Percentiles rank a stretch among this genome's conserved stretches.
Conservation (phyloP, 1,284 basidiomycete genomes). For the Ustanciosporium gigantosporum region DNA sequence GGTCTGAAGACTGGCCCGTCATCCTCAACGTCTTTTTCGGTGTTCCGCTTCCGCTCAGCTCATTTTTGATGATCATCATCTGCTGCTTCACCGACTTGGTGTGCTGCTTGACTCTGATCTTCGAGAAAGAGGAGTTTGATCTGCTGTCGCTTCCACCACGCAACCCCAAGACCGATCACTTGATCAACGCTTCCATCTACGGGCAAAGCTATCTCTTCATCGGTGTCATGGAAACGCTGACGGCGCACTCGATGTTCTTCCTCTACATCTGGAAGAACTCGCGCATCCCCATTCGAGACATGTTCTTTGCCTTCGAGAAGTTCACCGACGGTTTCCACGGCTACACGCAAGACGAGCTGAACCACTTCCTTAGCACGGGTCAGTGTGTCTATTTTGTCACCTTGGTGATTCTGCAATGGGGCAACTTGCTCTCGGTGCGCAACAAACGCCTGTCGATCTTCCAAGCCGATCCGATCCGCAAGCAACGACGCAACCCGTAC, state of each 20-base stretch:
- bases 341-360: constrained; percentile 61
- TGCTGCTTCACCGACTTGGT: constrained; percentile 63
- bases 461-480: constrained; percentile 40
- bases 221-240: constrained; percentile 67
- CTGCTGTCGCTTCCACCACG: constrained; percentile 64
- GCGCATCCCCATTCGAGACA: constrained; percentile 59
- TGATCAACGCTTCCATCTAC: constrained; percentile 66
- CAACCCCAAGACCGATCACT: constrained; percentile 66
- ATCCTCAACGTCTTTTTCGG: constrained; percentile 66
- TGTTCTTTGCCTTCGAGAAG: constrained; percentile 27
- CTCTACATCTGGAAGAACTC: constrained; percentile 64
- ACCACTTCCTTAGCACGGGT: constrained; percentile 62
- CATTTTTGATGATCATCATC: constrained; percentile 65
- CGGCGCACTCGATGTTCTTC: constrained; percentile 64
- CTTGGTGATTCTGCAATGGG: constrained; percentile 73
- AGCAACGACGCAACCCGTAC: constrained; percentile 29
- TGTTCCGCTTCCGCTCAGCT: constrained; percentile 62
- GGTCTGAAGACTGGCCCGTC: constrained; percentile 73
- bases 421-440: constrained; percentile 61
- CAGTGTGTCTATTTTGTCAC: constrained; percentile 66
- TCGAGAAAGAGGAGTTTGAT: constrained; percentile 68
- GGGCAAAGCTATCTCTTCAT: constrained; percentile 72
- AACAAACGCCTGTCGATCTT: constrained; percentile 65
- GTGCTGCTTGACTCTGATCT: constrained; percentile 66
- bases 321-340: constrained; percentile 64